Base-by-base conservation (phyloP, 2,329 filamentous ascomycete species). In the Calonectria hawksworthii region DNA sequence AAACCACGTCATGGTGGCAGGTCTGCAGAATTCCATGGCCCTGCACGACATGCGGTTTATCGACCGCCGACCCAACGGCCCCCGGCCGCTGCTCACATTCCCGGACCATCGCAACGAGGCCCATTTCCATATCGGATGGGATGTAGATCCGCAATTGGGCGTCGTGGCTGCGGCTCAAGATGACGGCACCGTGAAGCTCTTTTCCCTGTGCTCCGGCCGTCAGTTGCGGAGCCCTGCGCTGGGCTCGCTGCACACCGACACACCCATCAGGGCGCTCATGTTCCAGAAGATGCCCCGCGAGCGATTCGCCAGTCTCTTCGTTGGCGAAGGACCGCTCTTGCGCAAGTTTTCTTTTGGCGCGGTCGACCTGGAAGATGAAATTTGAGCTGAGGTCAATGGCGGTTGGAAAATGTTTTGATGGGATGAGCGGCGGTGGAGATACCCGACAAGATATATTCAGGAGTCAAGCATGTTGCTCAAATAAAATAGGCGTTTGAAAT, bases 1-100 rank as follows among this genome's bases (percentile, higher is more conserved):
- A 10, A 83, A 91, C 77, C 87, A 89, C 56, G 83, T 92, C 26
- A 83, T 93, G 2, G 88, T 89, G 4, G 88, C 90, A 0, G 90
- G 91, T 1, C 82, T 91, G 2, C 78, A 83, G 38, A 86, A 86
- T 79, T 84, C 80, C 68, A 89, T 93, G 84, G 85, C 85, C 1
- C 82, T 92, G 7, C 93, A 92, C 78, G 92, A 93, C 75, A 75
- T 90, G 38, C 90, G 92, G 1, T 91, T 86, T 76, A 67, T 79
- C 28, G 70, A 56, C 52, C 50, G 68, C 50, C 74, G 73, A 7
- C 56, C 77, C 2, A 78, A 80, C 67, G 75, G 78, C 8, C 79
- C 83, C 0, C 75, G 64, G 7, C 87, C 91, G 0, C 78, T 91
- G 2, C 80, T 92, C 11, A 68, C 68, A 0, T 92, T 93, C 73